Evolutionary conservation across 495 filamentous ascomycete genomes (phyloP).

Genomic region (Penicillium coffeae): DNA sequence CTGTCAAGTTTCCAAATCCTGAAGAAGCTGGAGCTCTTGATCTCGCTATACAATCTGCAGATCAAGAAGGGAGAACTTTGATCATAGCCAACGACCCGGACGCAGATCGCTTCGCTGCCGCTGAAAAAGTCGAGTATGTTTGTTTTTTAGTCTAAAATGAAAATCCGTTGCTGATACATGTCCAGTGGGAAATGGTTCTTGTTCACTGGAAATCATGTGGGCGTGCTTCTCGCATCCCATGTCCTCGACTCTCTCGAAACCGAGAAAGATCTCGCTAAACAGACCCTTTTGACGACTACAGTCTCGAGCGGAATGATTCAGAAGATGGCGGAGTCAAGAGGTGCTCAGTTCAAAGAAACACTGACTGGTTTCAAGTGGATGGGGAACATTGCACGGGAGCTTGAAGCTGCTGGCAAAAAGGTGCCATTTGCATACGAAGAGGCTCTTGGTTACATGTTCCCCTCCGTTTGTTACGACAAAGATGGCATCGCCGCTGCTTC

Average conservation of each 20-base stretch:
- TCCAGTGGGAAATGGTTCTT: conserved; percentile 53
- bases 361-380: conserved; percentile 79
- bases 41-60: conserved; percentile 55
- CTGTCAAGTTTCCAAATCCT: conserved; percentile 67
- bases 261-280: conserved; percentile 26
- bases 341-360: conserved; percentile 59
- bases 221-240: conserved; percentile 58
- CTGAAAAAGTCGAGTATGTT: conserved; percentile 52
- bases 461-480: conserved; percentile 63
- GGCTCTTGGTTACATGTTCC: conserved; percentile 73
- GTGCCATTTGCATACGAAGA: conserved; percentile 67
- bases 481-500: conserved; percentile 66
- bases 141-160: neutral
- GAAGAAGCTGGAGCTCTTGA: conserved; percentile 69
- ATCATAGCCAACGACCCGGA: conserved; percentile 70
- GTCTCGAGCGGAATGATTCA: conserved; percentile 66
- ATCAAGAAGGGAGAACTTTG: conserved; percentile 42
- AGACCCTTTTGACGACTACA: conserved; percentile 58
- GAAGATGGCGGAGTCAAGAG: conserved; percentile 53
- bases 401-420: conserved; percentile 44
- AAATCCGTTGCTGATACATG: neutral
- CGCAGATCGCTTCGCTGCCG: conserved; percentile 67
- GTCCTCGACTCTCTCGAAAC: conserved; percentile 44
- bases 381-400: conserved; percentile 43
- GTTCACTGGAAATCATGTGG: conserved; percentile 68